phyloP scores from a whole-genome alignment of 495 filamentous ascomycete species.

The Tuber calosporum region DNA sequence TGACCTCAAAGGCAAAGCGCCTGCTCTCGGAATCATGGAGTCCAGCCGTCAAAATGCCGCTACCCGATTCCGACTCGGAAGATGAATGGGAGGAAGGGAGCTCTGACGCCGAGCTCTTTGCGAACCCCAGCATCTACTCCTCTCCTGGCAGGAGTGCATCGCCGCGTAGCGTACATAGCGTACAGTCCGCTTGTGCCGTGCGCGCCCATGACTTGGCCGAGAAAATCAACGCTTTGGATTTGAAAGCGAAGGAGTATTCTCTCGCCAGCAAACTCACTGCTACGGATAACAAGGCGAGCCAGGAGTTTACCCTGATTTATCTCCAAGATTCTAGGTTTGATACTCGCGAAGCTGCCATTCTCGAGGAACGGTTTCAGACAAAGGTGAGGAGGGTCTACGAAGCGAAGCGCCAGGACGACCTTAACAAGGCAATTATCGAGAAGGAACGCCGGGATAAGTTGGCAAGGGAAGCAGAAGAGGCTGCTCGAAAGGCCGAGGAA shows the following conservation, averaged over 20 bases:
- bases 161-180: conserved; percentile 10
- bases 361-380: conserved; percentile 34
- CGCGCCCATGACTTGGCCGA: conserved; percentile 28
- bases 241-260: conserved; percentile 39
- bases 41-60: conserved; percentile 14
- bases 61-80: conserved; percentile 33
- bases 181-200: conserved; percentile 25
- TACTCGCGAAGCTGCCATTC: conserved; percentile 30
- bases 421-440: conserved; percentile 20
- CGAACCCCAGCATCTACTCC: conserved; percentile 18
- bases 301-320: conserved; percentile 35
- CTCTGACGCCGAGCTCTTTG: conserved; percentile 26
- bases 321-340: conserved; percentile 37
- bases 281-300: conserved; percentile 21
- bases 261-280: conserved; percentile 33
- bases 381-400: conserved; percentile 36
- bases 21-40: conserved; percentile 12
- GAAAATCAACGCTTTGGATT: conserved; percentile 26
- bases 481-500: conserved; percentile 32
- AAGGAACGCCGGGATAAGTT: conserved; percentile 26
- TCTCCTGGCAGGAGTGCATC: conserved; percentile 18
- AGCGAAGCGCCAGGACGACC: conserved; percentile 27
- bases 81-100: conserved; percentile 31
- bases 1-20: background rate
- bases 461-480: conserved; percentile 26